These are phyloP conservation scores for Nakazawaea anatomiae DNA, from an alignment of 805 yeast genomes.

Conservation along the genomic window DNA sequence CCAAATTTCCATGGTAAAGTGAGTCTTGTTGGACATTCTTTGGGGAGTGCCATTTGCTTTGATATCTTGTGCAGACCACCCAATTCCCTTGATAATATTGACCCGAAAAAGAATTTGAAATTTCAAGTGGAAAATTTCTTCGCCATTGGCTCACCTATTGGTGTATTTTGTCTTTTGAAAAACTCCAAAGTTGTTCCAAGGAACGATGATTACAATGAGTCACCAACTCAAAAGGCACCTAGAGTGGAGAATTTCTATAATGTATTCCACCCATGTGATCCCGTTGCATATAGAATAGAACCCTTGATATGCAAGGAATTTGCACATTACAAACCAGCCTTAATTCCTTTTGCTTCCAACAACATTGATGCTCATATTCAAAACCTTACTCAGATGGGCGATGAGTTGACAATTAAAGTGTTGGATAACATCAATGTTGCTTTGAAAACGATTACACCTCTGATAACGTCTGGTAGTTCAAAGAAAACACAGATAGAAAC, in stretches of 20 bases:
- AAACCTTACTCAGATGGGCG: slow-evolving; percentile 32
- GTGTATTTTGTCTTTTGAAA: slow-evolving; percentile 73
- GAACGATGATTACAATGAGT: slow-evolving; percentile 5
- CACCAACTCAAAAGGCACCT: slow-evolving; percentile 30
- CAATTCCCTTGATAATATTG: slow-evolving; percentile 17
- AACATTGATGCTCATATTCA: slow-evolving; percentile 44
- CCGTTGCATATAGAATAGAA: slow-evolving; percentile 84
- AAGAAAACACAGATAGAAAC: background rate
- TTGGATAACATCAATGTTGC: slow-evolving; percentile 13
- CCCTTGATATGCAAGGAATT: slow-evolving; percentile 60
- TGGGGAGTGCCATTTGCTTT: slow-evolving; percentile 81
- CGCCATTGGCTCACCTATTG: slow-evolving; percentile 87
- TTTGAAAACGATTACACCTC: slow-evolving; percentile 1
- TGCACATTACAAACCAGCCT: slow-evolving; percentile 45
- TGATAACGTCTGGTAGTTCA: slow-evolving; percentile 1
- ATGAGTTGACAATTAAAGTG: slow-evolving; percentile 28
- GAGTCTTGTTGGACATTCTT: slow-evolving; percentile 83
- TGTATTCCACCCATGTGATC: slow-evolving; percentile 86
- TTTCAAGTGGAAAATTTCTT: slow-evolving; percentile 74
- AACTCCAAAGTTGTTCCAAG: slow-evolving; percentile 52
- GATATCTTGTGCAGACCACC: slow-evolving; percentile 61
- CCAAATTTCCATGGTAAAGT: slow-evolving; percentile 77
- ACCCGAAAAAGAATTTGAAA: slow-evolving; percentile 35
- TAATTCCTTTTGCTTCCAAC: slow-evolving; percentile 48
- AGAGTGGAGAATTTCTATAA: slow-evolving; percentile 67